Conservation (phyloP, 2,329 filamentous ascomycete species). For the Sclerotinia trifoliorum region DNA sequence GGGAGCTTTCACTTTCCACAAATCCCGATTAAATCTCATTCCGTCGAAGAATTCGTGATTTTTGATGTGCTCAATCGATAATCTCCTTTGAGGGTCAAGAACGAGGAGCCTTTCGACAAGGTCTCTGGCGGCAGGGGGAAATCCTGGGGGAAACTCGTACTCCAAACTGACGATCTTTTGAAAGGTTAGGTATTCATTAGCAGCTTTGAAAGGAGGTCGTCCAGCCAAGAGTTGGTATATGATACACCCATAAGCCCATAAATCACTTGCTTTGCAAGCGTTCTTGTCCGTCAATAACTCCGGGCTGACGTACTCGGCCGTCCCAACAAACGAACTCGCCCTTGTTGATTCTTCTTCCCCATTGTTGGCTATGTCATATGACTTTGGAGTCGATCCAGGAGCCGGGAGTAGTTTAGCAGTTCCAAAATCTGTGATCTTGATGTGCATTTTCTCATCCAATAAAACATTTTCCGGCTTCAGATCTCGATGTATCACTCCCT, state of each 20-base stretch:
- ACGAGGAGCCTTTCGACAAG: conserved; percentile 88
- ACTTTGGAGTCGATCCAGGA: conserved; percentile 41
- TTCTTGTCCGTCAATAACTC: conserved; percentile 96
- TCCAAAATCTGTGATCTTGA: conserved; percentile 98
- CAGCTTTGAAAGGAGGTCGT: conserved; percentile 94
- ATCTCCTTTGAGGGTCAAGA: conserved; percentile 75
- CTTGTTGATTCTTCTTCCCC: conserved; percentile 61
- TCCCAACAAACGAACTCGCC: conserved; percentile 94
- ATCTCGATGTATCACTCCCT: conserved; percentile 94
- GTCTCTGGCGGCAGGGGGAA: conserved; percentile 82
- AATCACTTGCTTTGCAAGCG: conserved; percentile 93
- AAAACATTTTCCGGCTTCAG: conserved; percentile 97
- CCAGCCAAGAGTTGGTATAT: conserved; percentile 94
- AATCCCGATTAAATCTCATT: conserved; percentile 73
- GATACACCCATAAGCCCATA: conserved; percentile 99
- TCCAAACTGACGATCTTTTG: conserved; percentile 96
- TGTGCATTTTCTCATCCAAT: conserved; percentile 91
- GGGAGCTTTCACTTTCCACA: conserved; percentile 91
- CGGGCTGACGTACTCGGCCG: conserved; percentile 96
- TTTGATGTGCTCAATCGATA: conserved; percentile 95
- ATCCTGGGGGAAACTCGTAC: conserved; percentile 88
- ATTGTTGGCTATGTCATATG: conserved; percentile 43
- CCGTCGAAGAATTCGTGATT: conserved; percentile 95
- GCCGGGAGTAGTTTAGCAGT: conserved; percentile 88
- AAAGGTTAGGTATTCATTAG: conserved; percentile 94